Conservation (phyloP, 371 early-diverging fungal genomes). For the Capillidium heterosporum region DNA sequence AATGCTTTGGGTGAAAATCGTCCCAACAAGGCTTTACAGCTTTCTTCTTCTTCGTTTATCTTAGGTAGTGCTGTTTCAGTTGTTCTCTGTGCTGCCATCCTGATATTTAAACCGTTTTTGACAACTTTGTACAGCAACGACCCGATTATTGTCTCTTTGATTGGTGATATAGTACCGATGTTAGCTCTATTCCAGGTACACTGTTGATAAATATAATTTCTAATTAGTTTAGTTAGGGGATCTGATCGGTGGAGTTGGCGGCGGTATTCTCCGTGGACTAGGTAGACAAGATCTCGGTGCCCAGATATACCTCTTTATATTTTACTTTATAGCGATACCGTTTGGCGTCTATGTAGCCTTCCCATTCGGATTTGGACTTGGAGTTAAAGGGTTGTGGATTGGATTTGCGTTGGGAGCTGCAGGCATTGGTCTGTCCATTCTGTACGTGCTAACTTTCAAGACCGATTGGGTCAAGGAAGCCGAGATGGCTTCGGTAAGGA, state of each 20-base stretch:
- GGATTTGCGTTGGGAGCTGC: background rate
- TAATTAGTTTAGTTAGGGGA: slow-evolving; percentile 46
- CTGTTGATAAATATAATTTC: background rate
- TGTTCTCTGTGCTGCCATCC: slow-evolving; percentile 17
- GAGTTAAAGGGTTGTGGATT: slow-evolving; percentile 39
- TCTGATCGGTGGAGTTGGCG: slow-evolving; percentile 38
- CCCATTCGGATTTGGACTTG: slow-evolving; percentile 24
- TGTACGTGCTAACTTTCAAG: background rate
- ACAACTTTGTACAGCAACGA: slow-evolving; percentile 45
- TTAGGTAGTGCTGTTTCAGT: slow-evolving; percentile 22
- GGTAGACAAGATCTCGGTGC: slow-evolving; percentile 55
- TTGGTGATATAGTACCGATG: slow-evolving; percentile 50
- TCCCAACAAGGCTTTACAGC: slow-evolving; percentile 20
- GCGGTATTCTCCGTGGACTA: slow-evolving; percentile 50
- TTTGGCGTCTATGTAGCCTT: slow-evolving; percentile 41
- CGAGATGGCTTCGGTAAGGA: background rate
- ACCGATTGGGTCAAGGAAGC: slow-evolving; percentile 9
- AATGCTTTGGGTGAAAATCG: slow-evolving; percentile 36
- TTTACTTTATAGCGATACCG: slow-evolving; percentile 42
- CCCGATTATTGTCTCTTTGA: slow-evolving; percentile 36
- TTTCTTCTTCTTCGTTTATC: slow-evolving; percentile 21
- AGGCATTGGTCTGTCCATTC: background rate
- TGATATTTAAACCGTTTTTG: slow-evolving; percentile 12
- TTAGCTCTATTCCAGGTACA: slow-evolving; percentile 63
- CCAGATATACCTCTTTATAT: slow-evolving; percentile 37